Evolutionary conservation across 2,329 filamentous ascomycete genomes (phyloP), one percentile per base, ranked within the genome.

Genomic region (Calonectria montana): DNA sequence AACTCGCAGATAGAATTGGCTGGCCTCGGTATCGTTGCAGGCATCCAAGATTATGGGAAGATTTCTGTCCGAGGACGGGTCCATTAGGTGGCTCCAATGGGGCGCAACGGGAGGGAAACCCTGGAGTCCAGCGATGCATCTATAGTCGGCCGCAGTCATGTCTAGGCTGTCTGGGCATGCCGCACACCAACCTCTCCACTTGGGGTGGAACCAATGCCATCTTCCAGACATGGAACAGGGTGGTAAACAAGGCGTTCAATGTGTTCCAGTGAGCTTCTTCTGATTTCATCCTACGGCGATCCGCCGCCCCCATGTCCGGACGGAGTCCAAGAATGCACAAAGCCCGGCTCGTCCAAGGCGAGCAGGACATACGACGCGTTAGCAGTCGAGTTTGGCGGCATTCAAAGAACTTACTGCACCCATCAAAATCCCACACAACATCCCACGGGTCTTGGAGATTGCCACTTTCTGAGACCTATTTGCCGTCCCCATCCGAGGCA

Each of bases 161-260:
- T 77, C 73, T 76, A 69, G 70, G 71, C 71, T 74, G 68, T 75
- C 73, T 76, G 71, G 69, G 71, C 71, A 76, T 76, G 74, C 75
- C 61, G 71, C 74, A 78, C 72, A 70, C 72, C 66, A 76, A 72
- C 71, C 75, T 73, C 77, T 78, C 77, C 77, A 79, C 77, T 76
- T 73, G 31, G 65, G 72, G 77, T 78, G 77, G 77, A 77, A 79
- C 77, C 74, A 66, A 65, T 73, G 73, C 64, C 70, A 62, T 79
- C 65, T 69, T 72, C 68, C 66, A 73, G 73, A 65, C 67, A 77
- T 78, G 73, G 77, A 74, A 63, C 62, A 69, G 71, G 72, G 72
- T 72, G 55, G 69, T 50, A 57, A 47, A 75, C 65, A 65, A 73
- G 71, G 65, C 71, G 71, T 71, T 66, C 70, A 39, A 70, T 63